Conservation (phyloP, 192 early-diverging fungal genomes). For the Blastocladiella britannica region DNA sequence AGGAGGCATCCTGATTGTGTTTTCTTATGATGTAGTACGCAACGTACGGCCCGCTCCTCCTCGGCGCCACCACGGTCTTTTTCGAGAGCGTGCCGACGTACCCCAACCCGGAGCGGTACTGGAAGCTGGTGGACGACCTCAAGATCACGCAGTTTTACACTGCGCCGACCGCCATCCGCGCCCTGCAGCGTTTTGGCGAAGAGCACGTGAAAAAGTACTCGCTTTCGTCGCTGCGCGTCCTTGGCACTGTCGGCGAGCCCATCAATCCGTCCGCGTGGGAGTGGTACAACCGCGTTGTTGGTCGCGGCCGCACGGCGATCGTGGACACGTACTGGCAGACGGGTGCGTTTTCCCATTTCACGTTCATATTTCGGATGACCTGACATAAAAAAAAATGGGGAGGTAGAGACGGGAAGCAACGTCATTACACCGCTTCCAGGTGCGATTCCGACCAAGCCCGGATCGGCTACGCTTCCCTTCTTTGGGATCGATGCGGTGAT, state of each 20-base stretch:
- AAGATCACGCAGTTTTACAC: slow-evolving; percentile 96
- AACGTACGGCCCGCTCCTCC: slow-evolving; percentile 70
- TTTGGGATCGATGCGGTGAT: slow-evolving; percentile 81
- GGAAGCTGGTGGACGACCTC: slow-evolving; percentile 68
- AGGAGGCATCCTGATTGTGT: too few relatives aligned
- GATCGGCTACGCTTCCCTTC: slow-evolving; percentile 88
- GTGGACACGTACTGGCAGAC: slow-evolving; percentile 94
- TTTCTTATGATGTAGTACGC: too few relatives aligned
- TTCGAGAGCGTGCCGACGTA: slow-evolving; percentile 92
- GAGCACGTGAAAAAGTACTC: slow-evolving; percentile 53
- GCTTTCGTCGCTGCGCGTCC: slow-evolving; percentile 62
- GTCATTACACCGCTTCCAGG: slow-evolving; percentile 84
- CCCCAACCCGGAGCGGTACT: slow-evolving; percentile 60
- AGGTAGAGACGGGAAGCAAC: slow-evolving; percentile 90
- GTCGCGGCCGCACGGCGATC: slow-evolving; percentile 64
- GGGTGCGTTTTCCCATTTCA: slow-evolving; percentile 1
- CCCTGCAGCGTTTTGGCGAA: slow-evolving; percentile 72
- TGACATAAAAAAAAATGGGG: too few relatives aligned
- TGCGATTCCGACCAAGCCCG: slow-evolving; percentile 71
- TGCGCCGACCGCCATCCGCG: slow-evolving; percentile 90
- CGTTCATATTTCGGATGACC: slow-evolving; percentile 13
- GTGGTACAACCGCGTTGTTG: slow-evolving; percentile 88
- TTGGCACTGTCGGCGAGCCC: slow-evolving; percentile 91
- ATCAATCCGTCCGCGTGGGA: slow-evolving; percentile 96
- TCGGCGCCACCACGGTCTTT: slow-evolving; percentile 75